Base-by-base conservation (phyloP, 2,329 filamentous ascomycete genomes). In the Paecilomyces formosus region DNA sequence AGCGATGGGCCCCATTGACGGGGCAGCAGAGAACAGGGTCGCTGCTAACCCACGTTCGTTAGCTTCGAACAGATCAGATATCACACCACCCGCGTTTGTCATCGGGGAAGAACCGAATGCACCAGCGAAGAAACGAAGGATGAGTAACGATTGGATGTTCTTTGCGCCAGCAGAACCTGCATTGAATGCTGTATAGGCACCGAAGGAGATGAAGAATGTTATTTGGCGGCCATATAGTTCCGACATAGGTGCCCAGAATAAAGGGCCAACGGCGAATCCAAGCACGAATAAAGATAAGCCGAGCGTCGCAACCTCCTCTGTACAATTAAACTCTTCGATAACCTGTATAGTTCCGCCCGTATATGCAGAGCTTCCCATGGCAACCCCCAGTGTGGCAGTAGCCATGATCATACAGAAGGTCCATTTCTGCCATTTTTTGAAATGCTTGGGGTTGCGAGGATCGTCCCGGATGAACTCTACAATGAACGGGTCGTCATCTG, bases 71-170 rank as follows among this genome's bases (percentile, higher is more conserved):
- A 78, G 76, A 61, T 79, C 77, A 11, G 76, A 76, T 53, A 79
- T 77, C 30, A 78, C 76, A 61, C 78, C 78, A 15, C 76, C 77
- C 33, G 76, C 74, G 58, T 78, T 79, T 3, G 77, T 77, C 26
- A 79, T 64, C 1, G 77, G 74, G 6, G 71, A 74, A 1, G 73
- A 76, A 2, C 76, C 76, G 54, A 78, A 76, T 3, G 74, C 67
- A 24, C 76, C 77, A 45, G 76, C 78, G 35, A 79, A 70, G 74
- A 88, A 88, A 54, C 77, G 64, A 3, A 68, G 71, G 26, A 76
- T 15, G 68, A 66, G 5, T 73, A 63, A 53, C 70, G 72, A 2
- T 53, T 54, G 1, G 56, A 58, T 22, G 22, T 26, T 75, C 6
- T 75, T 77, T 54, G 82, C 77, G 7, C 74, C 77, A 63, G 81